These are phyloP conservation scores for Pestalotiopsis sp. DNA, from an alignment of 2,329 filamentous ascomycete genomes.

Conservation along the genomic window DNA sequence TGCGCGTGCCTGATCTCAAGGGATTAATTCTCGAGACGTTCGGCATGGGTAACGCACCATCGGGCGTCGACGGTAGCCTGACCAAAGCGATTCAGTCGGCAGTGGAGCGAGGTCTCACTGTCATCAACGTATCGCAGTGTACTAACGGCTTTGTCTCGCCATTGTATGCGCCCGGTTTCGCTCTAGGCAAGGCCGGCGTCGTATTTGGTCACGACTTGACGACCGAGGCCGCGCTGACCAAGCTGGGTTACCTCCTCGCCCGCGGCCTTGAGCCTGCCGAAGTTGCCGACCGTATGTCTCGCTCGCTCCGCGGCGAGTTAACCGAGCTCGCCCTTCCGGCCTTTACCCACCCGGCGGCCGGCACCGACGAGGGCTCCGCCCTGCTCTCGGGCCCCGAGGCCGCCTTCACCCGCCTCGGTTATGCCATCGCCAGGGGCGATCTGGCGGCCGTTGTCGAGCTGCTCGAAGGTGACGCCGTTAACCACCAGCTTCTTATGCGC, in stretches of 20 bases:
- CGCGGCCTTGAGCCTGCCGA: slow-evolving; percentile 61
- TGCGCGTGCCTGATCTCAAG: slow-evolving; percentile 72
- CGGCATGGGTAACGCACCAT: slow-evolving; percentile 88
- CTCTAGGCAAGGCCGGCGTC: slow-evolving; percentile 79
- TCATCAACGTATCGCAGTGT: slow-evolving; percentile 93
- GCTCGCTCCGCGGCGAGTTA: slow-evolving; percentile 80
- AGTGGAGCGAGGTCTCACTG: slow-evolving; percentile 76
- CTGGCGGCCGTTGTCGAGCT: slow-evolving; percentile 65
- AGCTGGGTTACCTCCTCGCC: slow-evolving; percentile 83
- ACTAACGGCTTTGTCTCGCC: slow-evolving; percentile 74
- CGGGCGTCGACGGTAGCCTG: slow-evolving; percentile 75
- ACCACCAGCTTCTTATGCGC: slow-evolving; percentile 66
- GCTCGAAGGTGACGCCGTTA: slow-evolving; percentile 61
- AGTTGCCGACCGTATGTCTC: slow-evolving; percentile 70
- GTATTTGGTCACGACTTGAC: slow-evolving; percentile 90
- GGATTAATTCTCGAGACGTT: slow-evolving; percentile 90
- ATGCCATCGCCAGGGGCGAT: slow-evolving; percentile 75
- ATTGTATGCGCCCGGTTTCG: slow-evolving; percentile 75
- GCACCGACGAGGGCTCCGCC: slow-evolving; percentile 51
- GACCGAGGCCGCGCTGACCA: slow-evolving; percentile 86
- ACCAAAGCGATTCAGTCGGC: slow-evolving; percentile 76
- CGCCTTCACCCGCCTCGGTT: slow-evolving; percentile 74
- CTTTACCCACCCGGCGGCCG: slow-evolving; percentile 69
- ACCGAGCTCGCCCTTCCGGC: slow-evolving; percentile 72
- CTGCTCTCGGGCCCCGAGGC: slow-evolving; percentile 46